Conservation (phyloP, 352 stramenopile genomes). For the Phytopythium cucurbitacearum region DNA sequence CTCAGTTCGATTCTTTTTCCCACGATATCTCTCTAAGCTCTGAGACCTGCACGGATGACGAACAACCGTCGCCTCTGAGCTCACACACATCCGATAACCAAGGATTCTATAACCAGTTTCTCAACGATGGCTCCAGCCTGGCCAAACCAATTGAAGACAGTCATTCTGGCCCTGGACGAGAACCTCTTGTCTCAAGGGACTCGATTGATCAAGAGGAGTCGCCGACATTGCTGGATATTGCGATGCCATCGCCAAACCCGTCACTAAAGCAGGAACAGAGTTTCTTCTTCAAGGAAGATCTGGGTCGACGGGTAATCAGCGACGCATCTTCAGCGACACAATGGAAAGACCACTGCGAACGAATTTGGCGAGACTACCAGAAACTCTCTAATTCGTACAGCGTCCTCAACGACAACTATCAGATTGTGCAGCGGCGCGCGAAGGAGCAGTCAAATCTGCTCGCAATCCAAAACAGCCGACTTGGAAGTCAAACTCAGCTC, state of each 20-base stretch:
- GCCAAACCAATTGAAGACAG: too few species aligned
- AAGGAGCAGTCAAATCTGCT: conserved; percentile 70
- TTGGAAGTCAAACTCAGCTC: conserved; percentile 43
- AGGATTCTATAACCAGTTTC: conserved; percentile 1
- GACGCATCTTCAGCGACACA: conserved; percentile 11
- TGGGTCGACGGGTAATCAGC: conserved; percentile 7
- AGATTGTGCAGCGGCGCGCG: conserved; percentile 45
- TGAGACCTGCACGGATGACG: background rate
- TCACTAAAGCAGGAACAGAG: background rate
- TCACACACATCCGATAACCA: background rate
- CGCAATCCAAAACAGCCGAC: conserved; percentile 48
- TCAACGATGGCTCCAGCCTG: background rate
- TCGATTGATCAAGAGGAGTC: too few species aligned
- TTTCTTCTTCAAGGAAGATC: background rate
- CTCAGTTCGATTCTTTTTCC: background rate
- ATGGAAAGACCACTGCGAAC: conserved; percentile 26
- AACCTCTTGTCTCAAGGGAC: too few species aligned
- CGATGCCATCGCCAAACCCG: background rate
- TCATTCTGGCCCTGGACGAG: too few species aligned
- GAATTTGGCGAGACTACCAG: conserved; percentile 14
- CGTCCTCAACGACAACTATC: conserved; percentile 46
- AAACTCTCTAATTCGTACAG: conserved; percentile 23
- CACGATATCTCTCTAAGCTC: background rate
- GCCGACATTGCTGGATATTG: too few species aligned
- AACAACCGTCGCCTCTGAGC: background rate